Conservation (phyloP, 1,284 basidiomycete species). For the Boletus smithii region DNA sequence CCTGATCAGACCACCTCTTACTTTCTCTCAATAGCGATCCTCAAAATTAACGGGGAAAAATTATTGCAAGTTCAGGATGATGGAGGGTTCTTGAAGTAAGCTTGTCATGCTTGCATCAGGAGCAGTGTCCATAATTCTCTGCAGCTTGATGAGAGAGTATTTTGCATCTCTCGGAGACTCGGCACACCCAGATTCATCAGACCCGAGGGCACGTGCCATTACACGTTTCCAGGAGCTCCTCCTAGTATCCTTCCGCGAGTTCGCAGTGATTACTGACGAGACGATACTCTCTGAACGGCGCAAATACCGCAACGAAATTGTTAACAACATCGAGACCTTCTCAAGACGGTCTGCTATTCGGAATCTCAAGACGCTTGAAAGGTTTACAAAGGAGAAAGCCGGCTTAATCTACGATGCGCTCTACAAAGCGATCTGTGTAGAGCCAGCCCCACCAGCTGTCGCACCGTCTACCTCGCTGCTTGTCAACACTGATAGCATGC, state of each 20-base stretch:
- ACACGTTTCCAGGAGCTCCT: constrained; percentile 98
- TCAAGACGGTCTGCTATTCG: constrained; percentile 93
- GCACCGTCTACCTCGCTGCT: constrained; percentile 50
- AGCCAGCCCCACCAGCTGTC: constrained; percentile 56
- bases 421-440: constrained; percentile 83
- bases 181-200: constrained; percentile 86
- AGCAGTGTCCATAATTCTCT: constrained; percentile 1
- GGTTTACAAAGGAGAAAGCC: constrained; percentile 88
- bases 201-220: constrained; percentile 90
- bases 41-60: constrained; percentile 97
- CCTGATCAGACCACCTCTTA: constrained; percentile 7
- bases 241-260: constrained; percentile 95
- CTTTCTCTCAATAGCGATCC: constrained; percentile 60
- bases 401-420: constrained; percentile 89
- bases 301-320: constrained; percentile 86
- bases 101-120: constrained; percentile 1
- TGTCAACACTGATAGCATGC: constrained; percentile 51
- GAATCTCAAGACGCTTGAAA: constrained; percentile 79
- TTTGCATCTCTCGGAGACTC: constrained; percentile 93
- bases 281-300: constrained; percentile 87
- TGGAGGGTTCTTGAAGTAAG: constrained; percentile 91
- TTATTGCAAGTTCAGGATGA: constrained; percentile 96
- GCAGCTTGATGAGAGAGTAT: constrained; percentile 89
- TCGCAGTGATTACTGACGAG: constrained; percentile 95
- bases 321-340: constrained; percentile 93